Conservation (phyloP, 352 stramenopile species). For the Thalassiosira mediterranea region DNA sequence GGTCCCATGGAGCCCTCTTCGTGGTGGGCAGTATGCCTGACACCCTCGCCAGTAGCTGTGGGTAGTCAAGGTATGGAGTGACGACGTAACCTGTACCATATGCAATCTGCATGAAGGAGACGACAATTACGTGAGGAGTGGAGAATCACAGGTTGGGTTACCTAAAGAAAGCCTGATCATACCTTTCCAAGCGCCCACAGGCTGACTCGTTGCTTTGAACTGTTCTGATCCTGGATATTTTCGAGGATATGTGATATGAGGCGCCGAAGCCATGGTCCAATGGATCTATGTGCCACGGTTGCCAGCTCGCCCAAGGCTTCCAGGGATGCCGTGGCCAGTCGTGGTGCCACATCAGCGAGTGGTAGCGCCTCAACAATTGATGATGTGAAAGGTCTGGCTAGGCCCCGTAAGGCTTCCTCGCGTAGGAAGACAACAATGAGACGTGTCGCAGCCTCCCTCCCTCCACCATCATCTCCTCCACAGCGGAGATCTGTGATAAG, state of each 20-base stretch:
- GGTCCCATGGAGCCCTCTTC: slow-evolving; percentile 88
- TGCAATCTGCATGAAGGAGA: no score
- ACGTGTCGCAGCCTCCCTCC: slow-evolving; percentile 87
- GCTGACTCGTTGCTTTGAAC: slow-evolving; percentile 94
- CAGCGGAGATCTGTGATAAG: slow-evolving; percentile 95
- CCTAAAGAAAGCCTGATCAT: no score
- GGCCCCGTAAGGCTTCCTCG: slow-evolving; percentile 78
- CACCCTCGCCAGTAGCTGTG: slow-evolving; percentile 87
- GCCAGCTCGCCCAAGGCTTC: slow-evolving; percentile 91
- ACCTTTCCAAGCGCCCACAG: slow-evolving; percentile 95
- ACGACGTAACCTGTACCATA: slow-evolving; percentile 93
- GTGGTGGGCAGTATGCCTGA: slow-evolving; percentile 93
- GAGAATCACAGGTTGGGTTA: no score
- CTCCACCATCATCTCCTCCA: slow-evolving; percentile 85
- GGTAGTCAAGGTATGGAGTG: slow-evolving; percentile 94
- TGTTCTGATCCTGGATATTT: slow-evolving; percentile 95
- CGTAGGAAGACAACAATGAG: slow-evolving; percentile 82
- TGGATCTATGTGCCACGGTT: slow-evolving; percentile 88
- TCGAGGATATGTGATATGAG: slow-evolving; percentile 95
- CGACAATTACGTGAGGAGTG: no score
- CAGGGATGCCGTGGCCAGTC: slow-evolving; percentile 84
- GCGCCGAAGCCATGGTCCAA: slow-evolving; percentile 92
- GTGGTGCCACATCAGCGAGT: slow-evolving; percentile 83
- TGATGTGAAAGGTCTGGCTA: slow-evolving; percentile 85
- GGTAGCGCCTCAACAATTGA: slow-evolving; percentile 90